phyloP scores from a whole-genome alignment of 2,329 filamentous ascomycete genomes.

The Alternaria solani region DNA sequence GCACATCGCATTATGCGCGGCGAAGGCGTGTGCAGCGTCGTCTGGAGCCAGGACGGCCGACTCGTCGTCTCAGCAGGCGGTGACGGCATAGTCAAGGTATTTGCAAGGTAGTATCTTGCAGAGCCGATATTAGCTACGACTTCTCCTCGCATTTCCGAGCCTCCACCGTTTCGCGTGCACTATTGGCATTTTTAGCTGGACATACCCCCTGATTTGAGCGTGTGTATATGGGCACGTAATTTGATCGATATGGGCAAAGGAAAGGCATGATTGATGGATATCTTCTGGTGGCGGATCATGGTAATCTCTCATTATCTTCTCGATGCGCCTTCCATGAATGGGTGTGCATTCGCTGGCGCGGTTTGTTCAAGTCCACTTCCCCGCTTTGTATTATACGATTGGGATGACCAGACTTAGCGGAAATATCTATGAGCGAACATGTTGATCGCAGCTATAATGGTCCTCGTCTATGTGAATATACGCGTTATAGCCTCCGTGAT shows the following conservation, averaged over 20 bases:
- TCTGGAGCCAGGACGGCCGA: conserved; percentile 94
- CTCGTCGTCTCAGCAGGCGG: conserved; percentile 95
- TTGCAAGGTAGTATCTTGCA: conserved; percentile 51
- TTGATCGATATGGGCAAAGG: conserved; percentile 6
- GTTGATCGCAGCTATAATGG: not conserved
- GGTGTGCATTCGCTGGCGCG: conserved; percentile 7
- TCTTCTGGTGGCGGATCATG: conserved; percentile 21
- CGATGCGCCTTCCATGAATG: conserved; percentile 3
- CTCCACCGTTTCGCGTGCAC: conserved; percentile 18
- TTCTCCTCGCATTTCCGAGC: conserved; percentile 15
- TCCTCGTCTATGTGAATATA: not conserved
- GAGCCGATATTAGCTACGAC: conserved; percentile 10
- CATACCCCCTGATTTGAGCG: conserved; percentile 20
- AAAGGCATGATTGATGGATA: conserved; percentile 24
- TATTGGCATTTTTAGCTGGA: conserved; percentile 33
- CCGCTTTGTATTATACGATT: conserved; percentile 14
- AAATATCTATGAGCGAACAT: conserved; percentile 4
- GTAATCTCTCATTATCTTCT: conserved; percentile 20
- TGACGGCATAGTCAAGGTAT: conserved; percentile 96
- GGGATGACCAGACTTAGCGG: not conserved
- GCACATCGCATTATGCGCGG: conserved; percentile 93
- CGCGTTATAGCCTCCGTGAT: not conserved
- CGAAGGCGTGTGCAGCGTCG: conserved; percentile 91
- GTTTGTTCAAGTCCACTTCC: conserved; percentile 1
- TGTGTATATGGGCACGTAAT: conserved; percentile 4